Base-by-base conservation (phyloP, 768 basidiomycete species). In the Calocera viscosa region DNA sequence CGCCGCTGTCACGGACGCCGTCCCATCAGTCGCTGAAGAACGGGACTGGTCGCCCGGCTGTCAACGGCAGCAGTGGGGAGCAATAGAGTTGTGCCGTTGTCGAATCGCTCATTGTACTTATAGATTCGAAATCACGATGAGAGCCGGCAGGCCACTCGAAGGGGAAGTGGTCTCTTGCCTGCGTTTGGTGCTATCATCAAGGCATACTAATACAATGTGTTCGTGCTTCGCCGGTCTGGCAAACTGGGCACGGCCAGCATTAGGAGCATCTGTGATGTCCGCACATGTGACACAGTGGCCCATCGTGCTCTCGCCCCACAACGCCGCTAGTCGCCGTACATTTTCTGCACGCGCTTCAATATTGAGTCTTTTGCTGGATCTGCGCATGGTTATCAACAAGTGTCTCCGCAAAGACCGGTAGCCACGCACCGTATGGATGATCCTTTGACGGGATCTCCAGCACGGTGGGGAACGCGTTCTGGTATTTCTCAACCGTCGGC, bases 361-460 rank as follows among this genome's bases (percentile, higher is more conserved):
- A 98, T 84, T 0, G 93, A 96, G 74, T 98, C 95, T 75, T 97
- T 97, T 14, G 87, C 85, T 17, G 95, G 95, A 77, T 98, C 95
- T 95, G 72, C 33, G 65, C 39, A 69, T 63, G 65, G 26, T 35
- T 28, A 26, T 35, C 26, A 32, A 22, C 16, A 8, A 2, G 35
- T 32, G 3, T 64, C 53, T 63, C 5, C 1, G 2, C 30, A 17
- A 38, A 10, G n/a, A n/a, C 22, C 33, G 30, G 26, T 32, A 63
- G 41, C 19, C n/a, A 77, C 84, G 67, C 65, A 95, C 95, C 94
- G 72, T 98, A 98, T 38, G 95, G 95, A 77, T 96, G 94, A 74
- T 98, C 95, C 76, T 98, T 98, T 66, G 92, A 94, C 28, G 96
- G 96, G 69, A 99, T 98, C 77, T 99, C 96, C 17, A 99, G 84